These are phyloP conservation scores for Globisporangium apiculatum DNA, from an alignment of 352 stramenopile species.

Conservation along the genomic window DNA sequence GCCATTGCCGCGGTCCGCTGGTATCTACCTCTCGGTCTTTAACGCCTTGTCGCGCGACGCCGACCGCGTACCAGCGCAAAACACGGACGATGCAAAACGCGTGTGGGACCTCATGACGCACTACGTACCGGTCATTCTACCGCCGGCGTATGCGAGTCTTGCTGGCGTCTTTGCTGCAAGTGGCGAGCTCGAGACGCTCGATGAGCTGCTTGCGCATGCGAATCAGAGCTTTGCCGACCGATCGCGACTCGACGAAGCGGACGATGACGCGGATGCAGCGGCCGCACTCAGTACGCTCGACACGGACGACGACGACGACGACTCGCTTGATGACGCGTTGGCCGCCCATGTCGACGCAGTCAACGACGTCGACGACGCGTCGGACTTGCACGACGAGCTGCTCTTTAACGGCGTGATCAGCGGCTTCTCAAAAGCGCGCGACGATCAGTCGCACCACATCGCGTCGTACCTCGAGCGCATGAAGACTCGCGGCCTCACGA, in stretches of 20 bases:
- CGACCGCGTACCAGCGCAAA: conserved; percentile 49
- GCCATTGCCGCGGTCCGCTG: conserved; percentile 30
- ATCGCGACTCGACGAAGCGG: conserved; percentile 12
- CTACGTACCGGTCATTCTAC: conserved; percentile 54
- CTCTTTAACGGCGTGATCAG: conserved; percentile 79
- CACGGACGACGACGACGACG: conserved; percentile 17
- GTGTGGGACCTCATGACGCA: conserved; percentile 70
- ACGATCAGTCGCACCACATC: conserved; percentile 65
- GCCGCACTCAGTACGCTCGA: background rate
- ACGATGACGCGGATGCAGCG: background rate
- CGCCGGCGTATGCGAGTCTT: conserved; percentile 76
- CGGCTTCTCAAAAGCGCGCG: conserved; percentile 65
- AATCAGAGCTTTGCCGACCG: conserved; percentile 28
- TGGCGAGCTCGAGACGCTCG: conserved; percentile 60
- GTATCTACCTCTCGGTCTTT: conserved; percentile 72
- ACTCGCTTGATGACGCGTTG: conserved; percentile 18
- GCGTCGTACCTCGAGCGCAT: conserved; percentile 52
- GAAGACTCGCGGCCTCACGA: conserved; percentile 30
- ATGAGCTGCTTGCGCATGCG: conserved; percentile 54
- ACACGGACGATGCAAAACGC: conserved; percentile 63
- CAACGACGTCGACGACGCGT: conserved; percentile 21
- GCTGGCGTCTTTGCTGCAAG: conserved; percentile 73
- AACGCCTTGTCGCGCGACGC: conserved; percentile 75
- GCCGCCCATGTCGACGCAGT: conserved; percentile 16
- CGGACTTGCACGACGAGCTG: conserved; percentile 36